Percentiles rank a stretch among this genome's conserved stretches.
These are phyloP conservation scores for Phlyctochytrium arcticum DNA, from an alignment of 192 early-diverging fungal genomes.

Conservation along the genomic window DNA sequence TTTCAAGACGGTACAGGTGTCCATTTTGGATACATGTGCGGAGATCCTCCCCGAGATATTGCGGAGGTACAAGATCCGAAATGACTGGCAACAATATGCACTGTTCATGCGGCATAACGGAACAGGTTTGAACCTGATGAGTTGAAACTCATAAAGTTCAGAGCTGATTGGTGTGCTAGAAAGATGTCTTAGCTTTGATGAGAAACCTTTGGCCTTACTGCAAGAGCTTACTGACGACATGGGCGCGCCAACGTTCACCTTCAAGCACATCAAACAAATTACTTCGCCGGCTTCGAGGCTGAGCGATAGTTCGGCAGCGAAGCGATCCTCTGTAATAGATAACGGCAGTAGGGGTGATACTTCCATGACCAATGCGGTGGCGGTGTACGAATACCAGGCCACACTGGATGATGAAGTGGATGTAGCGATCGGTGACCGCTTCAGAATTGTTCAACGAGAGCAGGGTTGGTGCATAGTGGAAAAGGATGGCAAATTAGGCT, in stretches of 20 bases:
- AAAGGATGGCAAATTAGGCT: constrained; percentile 48
- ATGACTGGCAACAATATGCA: constrained; percentile 81
- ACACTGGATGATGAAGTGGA: constrained; percentile 56
- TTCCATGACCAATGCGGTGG: constrained; percentile 40
- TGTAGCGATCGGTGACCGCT: constrained; percentile 59
- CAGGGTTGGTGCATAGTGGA: constrained; percentile 61
- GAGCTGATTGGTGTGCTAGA: constrained; percentile 32
- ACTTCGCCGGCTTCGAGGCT: constrained; percentile 11
- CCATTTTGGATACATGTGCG: constrained; percentile 74
- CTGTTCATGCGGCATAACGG: constrained; percentile 66
- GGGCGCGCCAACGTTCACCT: constrained; percentile 67
- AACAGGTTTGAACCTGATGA: constrained; percentile 40
- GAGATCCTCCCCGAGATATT: constrained; percentile 82
- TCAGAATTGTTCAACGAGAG: constrained; percentile 47
- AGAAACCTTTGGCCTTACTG: constrained; percentile 60
- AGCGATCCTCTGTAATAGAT: no score
- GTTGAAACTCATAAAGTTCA: neutral
- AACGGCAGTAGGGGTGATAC: neutral
- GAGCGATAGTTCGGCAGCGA: neutral
- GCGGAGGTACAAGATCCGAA: constrained; percentile 87
- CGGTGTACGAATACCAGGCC: constrained; percentile 58
- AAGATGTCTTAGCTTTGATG: constrained; percentile 68
- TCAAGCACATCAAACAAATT: constrained; percentile 49
- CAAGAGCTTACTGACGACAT: neutral
- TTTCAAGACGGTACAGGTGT: constrained; percentile 82